Conservation (phyloP, 1,284 basidiomycete species). For the Apiotrichum veenhuisii region DNA sequence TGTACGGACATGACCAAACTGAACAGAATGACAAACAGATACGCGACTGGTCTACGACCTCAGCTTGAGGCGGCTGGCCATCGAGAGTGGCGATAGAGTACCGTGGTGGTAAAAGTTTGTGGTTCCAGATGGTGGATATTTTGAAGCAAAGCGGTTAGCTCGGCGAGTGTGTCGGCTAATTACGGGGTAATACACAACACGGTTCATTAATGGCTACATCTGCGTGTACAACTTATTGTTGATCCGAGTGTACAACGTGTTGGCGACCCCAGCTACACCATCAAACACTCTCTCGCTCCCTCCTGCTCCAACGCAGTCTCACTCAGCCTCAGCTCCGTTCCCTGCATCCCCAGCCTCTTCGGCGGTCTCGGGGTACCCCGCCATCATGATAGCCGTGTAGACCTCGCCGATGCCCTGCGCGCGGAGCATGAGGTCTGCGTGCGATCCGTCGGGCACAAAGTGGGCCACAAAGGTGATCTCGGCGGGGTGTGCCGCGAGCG, state of each 20-base stretch:
- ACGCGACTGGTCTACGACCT: too few species aligned
- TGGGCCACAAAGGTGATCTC: conserved; percentile 14
- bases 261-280: background rate
- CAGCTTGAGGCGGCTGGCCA: too few species aligned
- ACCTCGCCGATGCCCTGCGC: conserved; percentile 21
- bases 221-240: too few species aligned
- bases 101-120: too few species aligned
- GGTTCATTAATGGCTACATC: background rate
- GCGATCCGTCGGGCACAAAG: conserved; percentile 21
- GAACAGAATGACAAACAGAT: too few species aligned
- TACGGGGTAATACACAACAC: too few species aligned
- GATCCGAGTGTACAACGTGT: background rate
- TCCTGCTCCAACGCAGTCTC: background rate
- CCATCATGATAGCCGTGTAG: conserved; percentile 16
- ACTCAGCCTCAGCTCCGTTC: too few species aligned
- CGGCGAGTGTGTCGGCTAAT: too few species aligned
- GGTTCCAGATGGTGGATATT: too few species aligned
- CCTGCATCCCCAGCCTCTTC: background rate
- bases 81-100: too few species aligned
- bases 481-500: conserved; percentile 9
- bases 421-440: conserved; percentile 18
- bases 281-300: background rate
- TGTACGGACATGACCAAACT: too few species aligned
- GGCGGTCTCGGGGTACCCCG: background rate
- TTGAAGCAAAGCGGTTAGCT: too few species aligned